Conservation (phyloP, 345 rosid genomes). For the Eucalyptus caleyi region DNA sequence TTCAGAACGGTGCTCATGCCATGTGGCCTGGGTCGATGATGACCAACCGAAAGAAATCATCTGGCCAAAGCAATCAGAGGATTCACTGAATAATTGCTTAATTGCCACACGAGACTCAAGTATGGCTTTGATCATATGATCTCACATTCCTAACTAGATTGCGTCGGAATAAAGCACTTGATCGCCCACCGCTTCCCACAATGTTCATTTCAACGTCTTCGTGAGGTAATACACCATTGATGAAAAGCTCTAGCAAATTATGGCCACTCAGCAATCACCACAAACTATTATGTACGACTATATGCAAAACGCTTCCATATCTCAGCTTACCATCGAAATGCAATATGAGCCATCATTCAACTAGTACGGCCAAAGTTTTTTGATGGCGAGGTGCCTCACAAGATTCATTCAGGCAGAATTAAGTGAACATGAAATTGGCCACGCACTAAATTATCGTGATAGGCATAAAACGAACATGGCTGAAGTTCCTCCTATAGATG, state of each 20-base stretch:
- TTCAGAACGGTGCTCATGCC: background rate
- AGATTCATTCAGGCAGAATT: background rate
- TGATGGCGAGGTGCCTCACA: background rate
- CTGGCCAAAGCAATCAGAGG: background rate
- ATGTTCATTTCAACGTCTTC: background rate
- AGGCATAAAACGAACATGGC: background rate
- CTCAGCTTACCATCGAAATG: background rate
- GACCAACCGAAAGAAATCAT: background rate
- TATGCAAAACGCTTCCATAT: background rate
- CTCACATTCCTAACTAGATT: background rate
- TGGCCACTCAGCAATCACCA: background rate
- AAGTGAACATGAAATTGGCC: background rate
- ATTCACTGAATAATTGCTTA: background rate
- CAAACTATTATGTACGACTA: background rate
- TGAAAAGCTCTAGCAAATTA: background rate
- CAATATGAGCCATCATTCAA: background rate
- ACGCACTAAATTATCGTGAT: background rate
- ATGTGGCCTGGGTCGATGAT: background rate
- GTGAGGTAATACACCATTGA: background rate
- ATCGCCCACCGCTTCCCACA: background rate
- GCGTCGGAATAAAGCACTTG: background rate
- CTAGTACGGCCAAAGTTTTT: background rate
- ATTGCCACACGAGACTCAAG: background rate
- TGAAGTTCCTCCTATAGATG: background rate
- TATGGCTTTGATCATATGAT: background rate